Evolutionary conservation across 2,329 filamentous ascomycete genomes (phyloP), one percentile per base, ranked within the genome.

Genomic region (Fusarium compactum): DNA sequence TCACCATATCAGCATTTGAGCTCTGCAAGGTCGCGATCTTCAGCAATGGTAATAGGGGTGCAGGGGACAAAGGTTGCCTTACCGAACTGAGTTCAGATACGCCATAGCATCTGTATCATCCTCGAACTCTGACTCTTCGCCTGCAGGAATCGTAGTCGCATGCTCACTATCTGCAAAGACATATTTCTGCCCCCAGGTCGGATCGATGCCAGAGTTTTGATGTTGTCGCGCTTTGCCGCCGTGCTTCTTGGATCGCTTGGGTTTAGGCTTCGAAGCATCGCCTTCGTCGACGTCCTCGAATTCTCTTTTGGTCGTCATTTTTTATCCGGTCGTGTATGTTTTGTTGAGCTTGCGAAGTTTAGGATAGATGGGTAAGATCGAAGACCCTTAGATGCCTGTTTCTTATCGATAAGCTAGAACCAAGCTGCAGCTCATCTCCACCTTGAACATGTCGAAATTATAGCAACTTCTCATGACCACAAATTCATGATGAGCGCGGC

Each of bases 41-140:
- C 77, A 80, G 79, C 75, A 75, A 73, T 62, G 46, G 65, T 44
- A 48, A 62, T 63, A 58, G 40, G 27, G 20, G 43, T 20, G 16
- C 25, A 7, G 30, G 43, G 48, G 29, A 77, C 86, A 85, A 27
- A 15, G 18, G n/a, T 18, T 7, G 18, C n/a, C 24, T 29, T 83
- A 93, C 91, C 91, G 86, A 59, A 94, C 91, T 79, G 90, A 89
- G 72, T 85, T 85, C 65, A 94, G 79, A 80, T 94, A 94, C 54
- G 88, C 89, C 74, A 93, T 81, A 2, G 91, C 91, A 79, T 92
- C 90, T 32, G 85, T 82, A 57, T 90, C 87, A 51, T 91, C 89
- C 50, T 91, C 90, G 71, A 91, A 92, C 58, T 91, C 89, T 2
- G 90, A 80, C 62, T 91, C 89, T 41, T 88, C 86, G 51, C 87